These are phyloP conservation scores for Pedinophyceae sp. DNA, from an alignment of 139 green algal species.

Conservation along the genomic window DNA sequence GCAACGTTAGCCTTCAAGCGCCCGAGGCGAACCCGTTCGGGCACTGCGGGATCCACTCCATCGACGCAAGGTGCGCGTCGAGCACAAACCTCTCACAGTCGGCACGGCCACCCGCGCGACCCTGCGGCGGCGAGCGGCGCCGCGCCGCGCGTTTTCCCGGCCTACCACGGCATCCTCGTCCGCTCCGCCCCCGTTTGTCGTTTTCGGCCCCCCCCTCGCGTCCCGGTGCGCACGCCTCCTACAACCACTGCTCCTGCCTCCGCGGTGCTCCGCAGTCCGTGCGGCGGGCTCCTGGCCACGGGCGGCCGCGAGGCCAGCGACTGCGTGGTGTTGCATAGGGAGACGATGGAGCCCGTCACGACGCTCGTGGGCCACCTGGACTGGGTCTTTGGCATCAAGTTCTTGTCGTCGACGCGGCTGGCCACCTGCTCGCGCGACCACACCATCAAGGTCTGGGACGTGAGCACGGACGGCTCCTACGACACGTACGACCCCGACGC, in stretches of 20 bases:
- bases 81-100: no score
- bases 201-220: no score
- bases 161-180: no score
- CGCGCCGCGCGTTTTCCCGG: no score
- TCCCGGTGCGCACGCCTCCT: no score
- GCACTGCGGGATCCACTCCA: slow-evolving; percentile 31
- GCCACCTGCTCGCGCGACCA: slow-evolving; percentile 26
- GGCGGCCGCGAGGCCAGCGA: slow-evolving; percentile 24
- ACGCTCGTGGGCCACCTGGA: slow-evolving; percentile 34
- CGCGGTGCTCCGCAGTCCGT: slow-evolving; percentile 21
- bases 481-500: slow-evolving; percentile 9
- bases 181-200: no score
- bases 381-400: slow-evolving; percentile 53
- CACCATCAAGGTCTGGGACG: slow-evolving; percentile 13
- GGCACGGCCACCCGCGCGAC: no score
- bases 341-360: neutral
- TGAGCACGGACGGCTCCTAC: neutral
- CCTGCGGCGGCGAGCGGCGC: no score
- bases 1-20: no score
- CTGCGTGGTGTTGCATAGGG: slow-evolving; percentile 14
- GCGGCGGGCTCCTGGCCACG: slow-evolving; percentile 22
- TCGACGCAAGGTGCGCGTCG: no score
- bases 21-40: no score
- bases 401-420: slow-evolving; percentile 35
- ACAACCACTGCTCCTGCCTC: no score